phyloP scores from a whole-genome alignment of 495 filamentous ascomycete genomes.

The Pseudevernia furfuracea region DNA sequence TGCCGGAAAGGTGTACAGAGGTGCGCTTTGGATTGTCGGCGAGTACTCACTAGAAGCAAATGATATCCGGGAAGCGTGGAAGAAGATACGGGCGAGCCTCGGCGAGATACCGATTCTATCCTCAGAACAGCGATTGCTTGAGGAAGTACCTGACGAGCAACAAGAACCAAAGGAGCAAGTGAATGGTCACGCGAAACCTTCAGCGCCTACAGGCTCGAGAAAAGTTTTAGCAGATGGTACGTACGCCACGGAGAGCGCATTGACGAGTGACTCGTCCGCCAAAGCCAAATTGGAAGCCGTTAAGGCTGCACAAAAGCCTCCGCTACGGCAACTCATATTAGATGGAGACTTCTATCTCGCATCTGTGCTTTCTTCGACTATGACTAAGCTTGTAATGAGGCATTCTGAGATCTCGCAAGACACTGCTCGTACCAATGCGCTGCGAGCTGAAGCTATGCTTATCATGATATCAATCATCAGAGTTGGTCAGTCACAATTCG shows the following conservation, averaged over 20 bases:
- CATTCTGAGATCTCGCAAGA: conserved; percentile 92
- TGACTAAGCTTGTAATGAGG: conserved; percentile 97
- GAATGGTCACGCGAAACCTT: conserved; percentile 71
- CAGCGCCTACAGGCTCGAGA: conserved; percentile 72
- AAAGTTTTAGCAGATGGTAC: conserved; percentile 95
- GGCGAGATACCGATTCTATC: conserved; percentile 97
- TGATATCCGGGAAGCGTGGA: conserved; percentile 96
- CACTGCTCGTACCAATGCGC: conserved; percentile 78
- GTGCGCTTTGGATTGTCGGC: conserved; percentile 94
- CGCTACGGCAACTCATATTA: conserved; percentile 86
- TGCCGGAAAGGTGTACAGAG: conserved; percentile 94
- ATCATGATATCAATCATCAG: conserved; percentile 99
- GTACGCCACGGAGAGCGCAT: conserved; percentile 91
- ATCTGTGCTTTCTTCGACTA: conserved; percentile 83
- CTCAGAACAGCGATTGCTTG: conserved; percentile 85
- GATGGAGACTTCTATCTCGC: conserved; percentile 98
- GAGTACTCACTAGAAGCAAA: conserved; percentile 91
- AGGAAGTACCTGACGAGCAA: conserved; percentile 65
- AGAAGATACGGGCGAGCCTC: conserved; percentile 83
- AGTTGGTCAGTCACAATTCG: conserved; percentile 94
- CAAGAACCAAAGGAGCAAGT: conserved; percentile 60
- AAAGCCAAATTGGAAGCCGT: conserved; percentile 92
- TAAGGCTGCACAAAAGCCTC: conserved; percentile 94
- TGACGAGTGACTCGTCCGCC: conserved; percentile 84
- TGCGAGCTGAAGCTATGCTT: conserved; percentile 95